Percentiles rank a stretch among this genome's conserved stretches.
phyloP scores from a whole-genome alignment of 192 early-diverging fungal species.

The Cetraspora pellucida region DNA sequence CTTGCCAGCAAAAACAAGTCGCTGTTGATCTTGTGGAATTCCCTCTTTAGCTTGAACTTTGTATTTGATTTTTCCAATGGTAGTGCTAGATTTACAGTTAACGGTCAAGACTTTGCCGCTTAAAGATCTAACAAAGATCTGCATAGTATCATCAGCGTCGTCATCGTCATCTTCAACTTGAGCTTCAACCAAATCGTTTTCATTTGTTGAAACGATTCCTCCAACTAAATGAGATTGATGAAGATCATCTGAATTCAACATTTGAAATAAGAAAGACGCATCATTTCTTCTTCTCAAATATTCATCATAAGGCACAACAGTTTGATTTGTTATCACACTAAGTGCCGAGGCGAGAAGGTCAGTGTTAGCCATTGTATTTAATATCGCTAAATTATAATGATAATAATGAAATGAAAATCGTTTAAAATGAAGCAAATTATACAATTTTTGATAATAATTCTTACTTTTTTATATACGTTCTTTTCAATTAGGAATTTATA shows the following conservation, averaged over 20 bases:
- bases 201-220: constrained; percentile 2
- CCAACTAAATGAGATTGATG: constrained; percentile 22
- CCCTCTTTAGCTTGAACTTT: constrained; percentile 84
- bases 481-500: too few relatives aligned
- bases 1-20: constrained; percentile 80
- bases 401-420: too few relatives aligned
- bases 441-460: too few relatives aligned
- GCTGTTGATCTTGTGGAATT: constrained; percentile 79
- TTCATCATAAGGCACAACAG: not conserved
- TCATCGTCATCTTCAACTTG: not conserved
- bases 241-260: not conserved
- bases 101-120: constrained; percentile 81
- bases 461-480: too few relatives aligned
- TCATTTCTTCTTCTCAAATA: not conserved
- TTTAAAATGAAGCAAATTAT: too few relatives aligned
- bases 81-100: constrained; percentile 73
- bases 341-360: not conserved
- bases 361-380: not conserved
- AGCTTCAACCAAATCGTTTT: not conserved
- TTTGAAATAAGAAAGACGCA: not conserved
- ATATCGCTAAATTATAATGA: too few relatives aligned
- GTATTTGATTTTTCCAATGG: constrained; percentile 78
- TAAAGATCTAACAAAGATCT: constrained; percentile 24
- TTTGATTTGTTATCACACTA: not conserved
- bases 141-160: not conserved